Evolutionary conservation across 2,329 filamentous ascomycete species (phyloP), one percentile per base, ranked within the genome.

Genomic region (Xylaria sp.): DNA sequence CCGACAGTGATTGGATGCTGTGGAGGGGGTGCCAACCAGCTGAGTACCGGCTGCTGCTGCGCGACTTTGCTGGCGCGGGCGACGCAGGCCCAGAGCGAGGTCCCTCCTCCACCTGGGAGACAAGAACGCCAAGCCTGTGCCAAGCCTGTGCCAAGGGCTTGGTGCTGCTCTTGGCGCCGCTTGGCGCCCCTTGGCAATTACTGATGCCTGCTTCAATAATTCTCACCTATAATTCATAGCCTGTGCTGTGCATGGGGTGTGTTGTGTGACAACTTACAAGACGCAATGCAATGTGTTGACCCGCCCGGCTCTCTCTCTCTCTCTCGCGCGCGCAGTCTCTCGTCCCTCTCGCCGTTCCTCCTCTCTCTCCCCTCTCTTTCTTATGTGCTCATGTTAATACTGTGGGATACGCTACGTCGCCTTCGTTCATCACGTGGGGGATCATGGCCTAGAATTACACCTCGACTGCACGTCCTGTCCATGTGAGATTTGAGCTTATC

Each of bases 81-180:
- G n/a, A 5, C 16, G 23, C 8, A 5, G 52, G 58, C 39, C 55
- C 63, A 55, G 53, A 58, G 34, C 47, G 50, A 62, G 64, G 67
- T 69, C 55, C 23, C 60, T 59, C 55, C 62, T 63, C 63, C 64
- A 65, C 64, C 59, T 54, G 55, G 59, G 62, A 10, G 53, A 70
- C 68, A 67, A 69, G 55, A 47, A n/a, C 34, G 68, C 69, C 69
- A 69, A 71, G 69, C 16, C 1, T 6, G n/a, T 46, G 69, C 49
- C 49, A 69, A 71, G 69, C 16, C 1, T 6, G n/a, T 46, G 69
- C 49, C 49, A 51, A 51, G 49, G 6, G 3, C 66, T 67, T 66
- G 65, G 64, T 59, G 47, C 13, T 6, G 35, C 16, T 18, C 69
- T 70, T 71, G 69, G 69, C 68, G 58, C 56, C 2, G 59, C 69